These are phyloP conservation scores for Suillus clintonianus DNA, from an alignment of 768 basidiomycete genomes.

Conservation along the genomic window DNA sequence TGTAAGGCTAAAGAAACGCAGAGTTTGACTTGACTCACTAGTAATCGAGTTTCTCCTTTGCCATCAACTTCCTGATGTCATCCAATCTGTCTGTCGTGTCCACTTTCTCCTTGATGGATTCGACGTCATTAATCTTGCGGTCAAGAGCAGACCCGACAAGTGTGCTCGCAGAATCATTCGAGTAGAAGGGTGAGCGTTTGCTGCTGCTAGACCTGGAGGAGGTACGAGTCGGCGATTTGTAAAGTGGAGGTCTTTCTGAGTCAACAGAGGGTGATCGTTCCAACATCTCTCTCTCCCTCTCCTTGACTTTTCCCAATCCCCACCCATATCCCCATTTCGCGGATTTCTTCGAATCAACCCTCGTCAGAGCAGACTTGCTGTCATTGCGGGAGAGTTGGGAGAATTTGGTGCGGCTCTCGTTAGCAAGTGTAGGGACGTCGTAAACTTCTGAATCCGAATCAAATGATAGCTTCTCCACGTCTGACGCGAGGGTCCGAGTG, in stretches of 20 bases:
- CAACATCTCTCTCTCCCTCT: slow-evolving; percentile 40
- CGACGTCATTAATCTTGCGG: slow-evolving; percentile 67
- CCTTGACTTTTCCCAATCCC: slow-evolving; percentile 60
- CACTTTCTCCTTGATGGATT: slow-evolving; percentile 49
- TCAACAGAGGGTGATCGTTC: slow-evolving; percentile 33
- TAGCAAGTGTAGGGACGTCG: slow-evolving; percentile 34
- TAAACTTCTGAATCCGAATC: slow-evolving; percentile 64
- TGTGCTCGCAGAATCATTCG: slow-evolving; percentile 70
- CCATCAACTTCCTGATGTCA: slow-evolving; percentile 66
- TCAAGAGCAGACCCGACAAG: slow-evolving; percentile 75
- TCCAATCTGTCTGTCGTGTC: slow-evolving; percentile 65
- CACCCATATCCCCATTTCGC: slow-evolving; percentile 72
- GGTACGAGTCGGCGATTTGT: slow-evolving; percentile 34
- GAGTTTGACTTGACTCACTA: slow-evolving; percentile 53
- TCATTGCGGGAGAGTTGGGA: slow-evolving; percentile 37
- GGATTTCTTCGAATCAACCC: slow-evolving; percentile 58
- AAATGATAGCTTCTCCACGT: slow-evolving; percentile 54
- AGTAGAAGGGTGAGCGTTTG: slow-evolving; percentile 44
- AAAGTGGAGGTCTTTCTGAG: slow-evolving; percentile 38
- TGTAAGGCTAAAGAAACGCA: slow-evolving; percentile 9
- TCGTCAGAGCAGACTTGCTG: slow-evolving; percentile 48
- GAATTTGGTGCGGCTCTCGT: slow-evolving; percentile 44
- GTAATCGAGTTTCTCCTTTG: slow-evolving; percentile 67
- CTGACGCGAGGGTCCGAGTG: slow-evolving; percentile 40
- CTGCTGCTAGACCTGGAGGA: slow-evolving; percentile 42